Percentiles rank a stretch among this genome's conserved stretches.
These are phyloP conservation scores for Tirmania nivea DNA, from an alignment of 495 filamentous ascomycete genomes.

Conservation along the genomic window DNA sequence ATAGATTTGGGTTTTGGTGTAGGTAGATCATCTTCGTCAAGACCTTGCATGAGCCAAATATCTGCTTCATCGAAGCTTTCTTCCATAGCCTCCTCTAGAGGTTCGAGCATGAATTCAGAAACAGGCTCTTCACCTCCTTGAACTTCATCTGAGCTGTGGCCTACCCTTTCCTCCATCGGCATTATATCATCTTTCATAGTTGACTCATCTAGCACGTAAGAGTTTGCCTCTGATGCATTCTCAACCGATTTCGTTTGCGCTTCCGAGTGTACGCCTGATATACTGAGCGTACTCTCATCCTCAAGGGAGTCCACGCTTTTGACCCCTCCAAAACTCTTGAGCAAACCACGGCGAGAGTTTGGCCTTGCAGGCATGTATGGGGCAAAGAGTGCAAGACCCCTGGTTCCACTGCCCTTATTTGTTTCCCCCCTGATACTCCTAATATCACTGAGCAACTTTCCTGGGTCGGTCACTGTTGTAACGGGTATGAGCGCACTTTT, in stretches of 20 bases:
- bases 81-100: neutral
- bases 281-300: no score
- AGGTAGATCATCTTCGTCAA: no score
- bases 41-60: neutral
- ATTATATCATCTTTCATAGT: neutral
- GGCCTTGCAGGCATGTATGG: slow-evolving; percentile 15
- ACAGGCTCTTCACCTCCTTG: neutral
- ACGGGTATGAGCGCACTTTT: neutral
- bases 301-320: no score
- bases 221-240: neutral
- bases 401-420: slow-evolving; percentile 5
- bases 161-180: neutral
- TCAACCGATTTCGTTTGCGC: neutral
- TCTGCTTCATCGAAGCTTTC: neutral
- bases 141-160: neutral
- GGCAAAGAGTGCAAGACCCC: slow-evolving; percentile 13
- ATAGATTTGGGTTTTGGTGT: no score
- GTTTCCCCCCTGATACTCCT: slow-evolving; percentile 15
- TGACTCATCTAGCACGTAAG: neutral
- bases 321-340: no score
- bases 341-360: slow-evolving; percentile 3
- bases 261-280: no score
- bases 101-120: neutral
- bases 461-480: slow-evolving; percentile 4
- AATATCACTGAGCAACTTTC: slow-evolving; percentile 18